These are phyloP conservation scores for Aegilops tauschii DNA, from an alignment of 176 grass and related monocot genomes.

Conservation along the genomic window DNA sequence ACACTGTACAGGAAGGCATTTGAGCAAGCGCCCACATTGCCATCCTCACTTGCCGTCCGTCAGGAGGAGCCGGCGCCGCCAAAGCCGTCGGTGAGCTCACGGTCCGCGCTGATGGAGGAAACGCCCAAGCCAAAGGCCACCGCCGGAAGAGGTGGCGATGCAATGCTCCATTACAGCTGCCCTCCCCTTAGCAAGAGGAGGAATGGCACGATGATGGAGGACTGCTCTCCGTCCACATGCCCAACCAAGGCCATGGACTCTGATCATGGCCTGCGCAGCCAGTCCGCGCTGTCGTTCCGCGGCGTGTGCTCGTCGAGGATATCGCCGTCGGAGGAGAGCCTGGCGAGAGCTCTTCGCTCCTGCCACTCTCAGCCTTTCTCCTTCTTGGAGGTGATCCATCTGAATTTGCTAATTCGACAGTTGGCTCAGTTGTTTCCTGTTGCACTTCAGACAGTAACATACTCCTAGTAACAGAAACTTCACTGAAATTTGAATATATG, in stretches of 20 bases:
- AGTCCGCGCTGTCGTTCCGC: slow-evolving; percentile 59
- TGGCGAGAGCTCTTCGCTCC: slow-evolving; percentile 77
- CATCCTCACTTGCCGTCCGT: slow-evolving; percentile 27
- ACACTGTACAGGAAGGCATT: slow-evolving; percentile 84
- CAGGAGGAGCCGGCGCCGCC: background rate
- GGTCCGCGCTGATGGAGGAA: slow-evolving; percentile 14
- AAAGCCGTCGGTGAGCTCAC: slow-evolving; percentile 22
- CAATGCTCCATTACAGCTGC: slow-evolving; percentile 30
- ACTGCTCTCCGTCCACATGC: slow-evolving; percentile 52
- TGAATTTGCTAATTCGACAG: background rate
- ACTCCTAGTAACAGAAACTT: background rate
- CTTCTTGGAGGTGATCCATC: slow-evolving; percentile 61
- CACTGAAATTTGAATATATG: background rate
- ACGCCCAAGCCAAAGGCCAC: slow-evolving; percentile 25
- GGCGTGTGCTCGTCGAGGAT: slow-evolving; percentile 72
- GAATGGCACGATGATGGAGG: slow-evolving; percentile 19
- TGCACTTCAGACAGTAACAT: background rate
- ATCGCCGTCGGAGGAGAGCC: slow-evolving; percentile 70
- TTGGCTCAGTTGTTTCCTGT: background rate
- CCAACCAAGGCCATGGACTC: slow-evolving; percentile 36
- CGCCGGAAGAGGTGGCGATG: slow-evolving; percentile 12
- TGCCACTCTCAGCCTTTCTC: slow-evolving; percentile 89
- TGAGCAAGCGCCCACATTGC: slow-evolving; percentile 53
- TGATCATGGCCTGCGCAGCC: slow-evolving; percentile 43
- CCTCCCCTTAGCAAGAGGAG: slow-evolving; percentile 18